Base-by-base conservation (phyloP, 768 basidiomycete species). In the Tricholomella constricta region DNA sequence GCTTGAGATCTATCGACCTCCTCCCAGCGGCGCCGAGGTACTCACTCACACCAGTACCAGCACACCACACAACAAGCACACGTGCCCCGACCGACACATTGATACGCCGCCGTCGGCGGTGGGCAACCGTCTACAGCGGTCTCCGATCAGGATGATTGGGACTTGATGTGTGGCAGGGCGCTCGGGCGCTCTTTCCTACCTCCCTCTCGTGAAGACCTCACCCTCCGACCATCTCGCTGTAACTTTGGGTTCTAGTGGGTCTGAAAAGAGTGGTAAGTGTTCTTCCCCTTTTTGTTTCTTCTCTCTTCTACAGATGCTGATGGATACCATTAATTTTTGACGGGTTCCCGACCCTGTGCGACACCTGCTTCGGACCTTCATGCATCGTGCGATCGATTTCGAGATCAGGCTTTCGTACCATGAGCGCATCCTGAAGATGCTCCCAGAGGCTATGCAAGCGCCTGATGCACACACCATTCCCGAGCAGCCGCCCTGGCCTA, bases 181-280 rank as follows among this genome's bases (percentile, higher is more conserved):
- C n/a, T n/a, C n/a, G n/a, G n/a, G n/a, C n/a, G n/a, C n/a, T n/a
- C n/a, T n/a, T n/a, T n/a, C n/a, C n/a, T n/a, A n/a, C n/a, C n/a
- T n/a, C n/a, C n/a, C n/a, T n/a, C n/a, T n/a, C n/a, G n/a, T n/a
- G n/a, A n/a, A n/a, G n/a, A n/a, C n/a, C n/a, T n/a, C n/a, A n/a
- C n/a, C n/a, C n/a, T n/a, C n/a, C n/a, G n/a, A n/a, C n/a, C n/a
- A n/a, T n/a, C n/a, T n/a, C n/a, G n/a, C n/a, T n/a, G 92, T 59
- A 99, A 99, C 72, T 99, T 98, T 68, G 88, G 87, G 22, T 99
- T 98, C 72, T 86, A 88, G 62, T 98, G 97, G 97, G 93, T 97
- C 12, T 99, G 97, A 97, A 95, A 93, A 64, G 97, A 98, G 79
- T 99, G 97, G 96, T 94, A 46, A 41, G 85, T 71, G 10, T 32